Evolutionary conservation across 2,329 filamentous ascomycete species (phyloP), one percentile per base, ranked within the genome.

Genomic region (Rhinocladiella similis): DNA sequence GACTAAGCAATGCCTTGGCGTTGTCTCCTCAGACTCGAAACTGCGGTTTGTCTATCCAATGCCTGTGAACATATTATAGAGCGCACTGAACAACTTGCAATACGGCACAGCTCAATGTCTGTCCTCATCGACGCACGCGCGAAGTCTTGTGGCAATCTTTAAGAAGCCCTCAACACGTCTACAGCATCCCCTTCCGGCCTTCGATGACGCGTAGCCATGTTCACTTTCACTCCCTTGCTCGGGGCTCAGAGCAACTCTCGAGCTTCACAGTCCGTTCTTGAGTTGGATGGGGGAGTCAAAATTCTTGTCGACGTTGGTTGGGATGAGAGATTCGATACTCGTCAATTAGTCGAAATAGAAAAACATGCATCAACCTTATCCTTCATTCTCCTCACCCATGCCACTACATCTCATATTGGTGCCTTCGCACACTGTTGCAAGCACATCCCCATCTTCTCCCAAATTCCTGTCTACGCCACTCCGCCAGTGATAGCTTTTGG

Each of bases 361-460:
- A 94, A 91, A 78, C 90, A 95, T 78, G 85, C 95, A 9, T 90
- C 93, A 19, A 96, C 93, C 0, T 82, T 99, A 42, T 97, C 94
- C 2, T 81, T 99, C 65, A 88, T 99, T 67, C 89, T 99, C 39
- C 83, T 99, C 64, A 99, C 94, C 1, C 94, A 99, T 72, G 90
- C 94, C 60, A 99, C 93, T 0, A 83, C 90, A 50, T 86, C 90
- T 50, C 94, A 99, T 75, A 83, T 99, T 54, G 93, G 90, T 64
- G 94, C 94, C 57, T 97, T 90, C 72, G 92, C 90, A 42, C 92
- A 97, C 73, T 97, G 92, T 78, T 97, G 94, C 85, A 96, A 96
- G 74, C 88, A 97, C 72, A 89, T 97, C 61, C 91, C 94, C 45
- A 81, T 90, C 46, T 99, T 99, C 75, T 88, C 87, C 9, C 87